phyloP scores from a whole-genome alignment of 345 rosid genomes.

The Gossypium arboreum region DNA sequence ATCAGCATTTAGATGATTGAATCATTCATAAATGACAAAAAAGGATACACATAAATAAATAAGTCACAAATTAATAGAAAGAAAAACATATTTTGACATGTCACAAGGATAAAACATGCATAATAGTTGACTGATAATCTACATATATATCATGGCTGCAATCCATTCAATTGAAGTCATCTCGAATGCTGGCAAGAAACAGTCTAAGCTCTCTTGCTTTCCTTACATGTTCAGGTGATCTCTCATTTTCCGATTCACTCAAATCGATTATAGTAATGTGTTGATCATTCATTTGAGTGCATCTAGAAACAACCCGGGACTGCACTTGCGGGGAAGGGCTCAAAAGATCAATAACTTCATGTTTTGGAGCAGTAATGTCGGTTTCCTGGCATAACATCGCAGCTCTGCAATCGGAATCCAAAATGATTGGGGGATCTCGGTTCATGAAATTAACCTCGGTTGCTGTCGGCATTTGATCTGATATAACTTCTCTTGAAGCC shows the following conservation, averaged over 20 bases:
- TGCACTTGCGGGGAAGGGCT: constrained; percentile 57
- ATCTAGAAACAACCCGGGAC: constrained; percentile 22
- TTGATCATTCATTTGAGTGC: constrained; percentile 24
- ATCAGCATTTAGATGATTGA: background rate
- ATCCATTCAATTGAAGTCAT: constrained; percentile 35
- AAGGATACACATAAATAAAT: background rate
- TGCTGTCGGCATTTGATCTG: constrained; percentile 20
- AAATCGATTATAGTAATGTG: constrained; percentile 43
- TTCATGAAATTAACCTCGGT: constrained; percentile 10
- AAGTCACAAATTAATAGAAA: background rate
- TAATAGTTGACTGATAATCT: background rate
- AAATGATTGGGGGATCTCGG: constrained; percentile 17
- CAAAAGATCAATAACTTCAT: constrained; percentile 64
- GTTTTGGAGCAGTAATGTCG: constrained; percentile 13
- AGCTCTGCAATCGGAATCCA: constrained; percentile 20
- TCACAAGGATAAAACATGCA: background rate
- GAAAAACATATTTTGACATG: background rate
- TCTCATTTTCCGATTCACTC: constrained; percentile 69
- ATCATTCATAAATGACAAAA: background rate
- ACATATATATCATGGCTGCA: background rate
- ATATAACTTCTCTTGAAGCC: constrained; percentile 27
- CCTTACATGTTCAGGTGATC: constrained; percentile 52
- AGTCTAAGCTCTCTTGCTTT: constrained; percentile 61
- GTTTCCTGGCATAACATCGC: constrained; percentile 8
- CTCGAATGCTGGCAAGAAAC: constrained; percentile 51